Base-by-base conservation (phyloP, 768 basidiomycete species). In the Leucosporidium creatinivorum region DNA sequence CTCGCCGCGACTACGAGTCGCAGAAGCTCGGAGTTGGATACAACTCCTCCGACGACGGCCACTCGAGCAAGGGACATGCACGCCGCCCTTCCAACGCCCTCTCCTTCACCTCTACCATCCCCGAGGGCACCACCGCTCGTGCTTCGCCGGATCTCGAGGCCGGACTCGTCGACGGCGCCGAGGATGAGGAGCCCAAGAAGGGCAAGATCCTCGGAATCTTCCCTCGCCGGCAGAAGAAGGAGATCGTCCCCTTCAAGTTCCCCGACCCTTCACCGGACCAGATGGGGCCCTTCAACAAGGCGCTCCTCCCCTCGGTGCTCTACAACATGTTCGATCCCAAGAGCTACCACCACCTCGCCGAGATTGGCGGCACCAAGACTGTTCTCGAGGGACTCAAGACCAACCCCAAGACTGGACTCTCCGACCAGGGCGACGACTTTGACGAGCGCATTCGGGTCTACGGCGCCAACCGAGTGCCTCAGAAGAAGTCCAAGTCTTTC, bases 301-400 rank as follows among this genome's bases (percentile, higher is more conserved):
- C 49, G 51, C 61, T 72, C 50, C 61, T 50, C 21, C 75, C 75
- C 9, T 73, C 74, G 36, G 39, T 15, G 26, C 66, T 76, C 23
- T 69, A 74, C 71, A 56, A 52, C 62, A 83, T 96, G 62, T 85
- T 98, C 48, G 93, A 98, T 76, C 92, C 93, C 13, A 97, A 96
- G 79, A 87, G 81, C 69, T 70, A 93, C 17, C 83, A 86, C 3
- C 76, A 81, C 19, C 83, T 99, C 39, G 80, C 80, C 23, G 78
- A 77, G 17, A 81, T 94, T 47, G 93, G 92, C 25, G 96, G 96
- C 51, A 80, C 83, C 12, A 73, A 81, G 0, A 85, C 83, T 12
- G 76, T 98, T 18, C 78, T 94, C 18, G 78, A 80, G 2, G 88
- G 90, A 8, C 83, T 98, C 12, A 90, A 90, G 18, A 87, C 89